Evolutionary conservation across 1,284 basidiomycete species (phyloP).

Genomic region (Hortiboletus rubellus): DNA sequence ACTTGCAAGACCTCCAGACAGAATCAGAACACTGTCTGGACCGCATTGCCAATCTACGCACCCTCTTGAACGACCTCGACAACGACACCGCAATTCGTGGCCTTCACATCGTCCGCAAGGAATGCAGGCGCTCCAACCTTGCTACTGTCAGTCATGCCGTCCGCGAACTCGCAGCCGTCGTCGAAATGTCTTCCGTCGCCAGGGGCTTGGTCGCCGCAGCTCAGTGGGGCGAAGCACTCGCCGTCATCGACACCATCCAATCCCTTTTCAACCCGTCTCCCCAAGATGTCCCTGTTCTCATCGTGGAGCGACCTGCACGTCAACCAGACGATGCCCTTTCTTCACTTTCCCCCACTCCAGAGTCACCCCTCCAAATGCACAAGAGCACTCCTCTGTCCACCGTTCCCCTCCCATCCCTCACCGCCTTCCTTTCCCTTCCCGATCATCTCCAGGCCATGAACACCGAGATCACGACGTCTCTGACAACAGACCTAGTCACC

Average conservation of each 20-base stretch:
- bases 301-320: constrained; percentile 9
- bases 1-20: constrained; percentile 88
- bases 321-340: constrained; percentile 22
- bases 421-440: constrained; percentile 72
- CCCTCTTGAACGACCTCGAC: constrained; percentile 76
- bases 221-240: constrained; percentile 83
- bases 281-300: not conserved
- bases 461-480: constrained; percentile 70
- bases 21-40: constrained; percentile 84
- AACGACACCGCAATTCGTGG: constrained; percentile 76
- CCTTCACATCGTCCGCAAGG: constrained; percentile 67
- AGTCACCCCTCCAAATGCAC: constrained; percentile 20
- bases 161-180: constrained; percentile 65
- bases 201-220: constrained; percentile 73
- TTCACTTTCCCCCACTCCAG: constrained; percentile 39
- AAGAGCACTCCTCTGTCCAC: constrained; percentile 32
- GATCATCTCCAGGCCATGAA: constrained; percentile 64
- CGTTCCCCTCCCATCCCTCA: constrained; percentile 59
- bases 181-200: constrained; percentile 74
- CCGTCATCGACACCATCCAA: constrained; percentile 74
- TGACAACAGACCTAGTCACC: constrained; percentile 77
- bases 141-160: constrained; percentile 61
- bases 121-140: constrained; percentile 64
- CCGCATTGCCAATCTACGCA: constrained; percentile 74
- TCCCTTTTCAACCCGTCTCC: constrained; percentile 55